These are phyloP conservation scores for Ceratocystis eucalypticola DNA, from an alignment of 2,329 filamentous ascomycete species.

Conservation along the genomic window DNA sequence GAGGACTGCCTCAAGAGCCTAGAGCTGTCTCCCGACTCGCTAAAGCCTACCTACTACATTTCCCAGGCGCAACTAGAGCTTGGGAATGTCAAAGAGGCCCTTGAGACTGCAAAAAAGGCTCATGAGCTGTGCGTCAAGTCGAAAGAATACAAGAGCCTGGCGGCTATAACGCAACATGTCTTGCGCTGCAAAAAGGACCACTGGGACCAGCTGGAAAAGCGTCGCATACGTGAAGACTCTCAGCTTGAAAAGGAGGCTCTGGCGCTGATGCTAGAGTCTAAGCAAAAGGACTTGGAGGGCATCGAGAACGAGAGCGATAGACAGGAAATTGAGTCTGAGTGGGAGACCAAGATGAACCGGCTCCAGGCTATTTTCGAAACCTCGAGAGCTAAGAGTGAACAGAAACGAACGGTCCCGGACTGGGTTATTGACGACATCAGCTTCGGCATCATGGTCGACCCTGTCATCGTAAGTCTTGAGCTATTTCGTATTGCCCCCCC, in stretches of 20 bases:
- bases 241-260: conserved; percentile 49
- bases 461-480: conserved; percentile 37
- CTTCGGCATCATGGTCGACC: conserved; percentile 62
- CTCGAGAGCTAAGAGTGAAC: conserved; percentile 33
- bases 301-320: conserved; percentile 36
- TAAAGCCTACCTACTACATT: conserved; percentile 77
- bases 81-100: conserved; percentile 35
- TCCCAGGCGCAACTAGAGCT: conserved; percentile 71
- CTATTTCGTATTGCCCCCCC: neutral
- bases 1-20: conserved; percentile 66
- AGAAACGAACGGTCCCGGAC: conserved; percentile 52
- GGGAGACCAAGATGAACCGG: conserved; percentile 32
- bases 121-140: conserved; percentile 54
- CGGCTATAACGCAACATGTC: conserved; percentile 58
- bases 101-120: conserved; percentile 60
- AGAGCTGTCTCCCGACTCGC: conserved; percentile 47
- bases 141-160: conserved; percentile 49
- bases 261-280: conserved; percentile 36
- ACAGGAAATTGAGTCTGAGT: conserved; percentile 36
- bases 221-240: conserved; percentile 40
- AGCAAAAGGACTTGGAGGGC: conserved; percentile 24
- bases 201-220: conserved; percentile 63
- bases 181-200: conserved; percentile 70
- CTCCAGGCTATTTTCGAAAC: conserved; percentile 40
- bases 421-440: conserved; percentile 66